These are phyloP conservation scores for Pneumocystis wakefieldiae DNA, from an alignment of 1,139 yeast species.

Conservation along the genomic window DNA sequence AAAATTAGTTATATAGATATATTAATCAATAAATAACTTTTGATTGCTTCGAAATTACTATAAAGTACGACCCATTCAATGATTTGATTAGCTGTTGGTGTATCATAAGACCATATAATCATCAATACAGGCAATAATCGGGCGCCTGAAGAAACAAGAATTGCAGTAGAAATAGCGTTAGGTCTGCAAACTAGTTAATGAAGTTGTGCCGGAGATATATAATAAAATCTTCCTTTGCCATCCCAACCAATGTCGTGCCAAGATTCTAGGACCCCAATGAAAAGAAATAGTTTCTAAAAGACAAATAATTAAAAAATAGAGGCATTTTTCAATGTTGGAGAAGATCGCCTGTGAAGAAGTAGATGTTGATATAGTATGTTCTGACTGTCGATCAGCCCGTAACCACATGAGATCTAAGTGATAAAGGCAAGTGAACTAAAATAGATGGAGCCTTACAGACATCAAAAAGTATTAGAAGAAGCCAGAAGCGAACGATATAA, in stretches of 20 bases:
- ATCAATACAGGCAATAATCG: constrained; percentile 82
- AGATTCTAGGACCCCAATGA: constrained; percentile 35
- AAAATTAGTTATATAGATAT: background rate
- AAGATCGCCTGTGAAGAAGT: constrained; percentile 24
- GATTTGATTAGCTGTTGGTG: constrained; percentile 46
- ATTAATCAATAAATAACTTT: constrained; percentile 25
- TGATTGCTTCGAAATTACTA: constrained; percentile 53
- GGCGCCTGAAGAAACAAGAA: constrained; percentile 60
- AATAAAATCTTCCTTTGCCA: background rate
- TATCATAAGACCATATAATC: constrained; percentile 93
- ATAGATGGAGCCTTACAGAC: constrained; percentile 31
- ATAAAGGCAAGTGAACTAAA: constrained; percentile 24
- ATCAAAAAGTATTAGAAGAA: background rate
- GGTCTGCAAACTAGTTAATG: constrained; percentile 6
- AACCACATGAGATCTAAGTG: constrained; percentile 92
- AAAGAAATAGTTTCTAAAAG: constrained; percentile 41
- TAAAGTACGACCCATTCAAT: constrained; percentile 49
- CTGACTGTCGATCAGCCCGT: constrained; percentile 48
- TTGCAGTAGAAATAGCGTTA: constrained; percentile 42
- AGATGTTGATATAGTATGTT: constrained; percentile 2
- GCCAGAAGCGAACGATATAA: background rate
- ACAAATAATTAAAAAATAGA: constrained; percentile 49
- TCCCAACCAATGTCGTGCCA: constrained; percentile 28
- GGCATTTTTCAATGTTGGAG: constrained; percentile 46
- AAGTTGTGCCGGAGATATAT: background rate